Conservation (phyloP, 805 yeast species). For the Yamadazyma scolyti region DNA sequence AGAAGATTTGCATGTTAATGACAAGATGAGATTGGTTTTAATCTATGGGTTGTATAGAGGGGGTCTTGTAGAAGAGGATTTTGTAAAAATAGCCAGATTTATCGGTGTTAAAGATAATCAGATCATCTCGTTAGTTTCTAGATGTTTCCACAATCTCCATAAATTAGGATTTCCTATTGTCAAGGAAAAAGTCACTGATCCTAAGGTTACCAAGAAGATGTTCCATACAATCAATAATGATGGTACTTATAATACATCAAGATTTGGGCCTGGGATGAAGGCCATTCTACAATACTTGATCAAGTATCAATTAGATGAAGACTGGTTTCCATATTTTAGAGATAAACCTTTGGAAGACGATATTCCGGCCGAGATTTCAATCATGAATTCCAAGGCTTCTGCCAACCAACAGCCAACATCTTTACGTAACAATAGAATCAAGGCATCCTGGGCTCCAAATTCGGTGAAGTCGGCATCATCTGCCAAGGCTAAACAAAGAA, state of each 20-base stretch:
- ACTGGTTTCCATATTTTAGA: conserved; percentile 67
- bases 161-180: conserved; percentile 56
- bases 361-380: conserved; percentile 18
- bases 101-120: conserved; percentile 42
- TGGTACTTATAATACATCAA: conserved; percentile 58
- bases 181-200: conserved; percentile 36
- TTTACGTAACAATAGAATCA: conserved; percentile 65
- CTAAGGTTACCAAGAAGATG: conserved; percentile 46
- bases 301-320: conserved; percentile 50
- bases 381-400: conserved; percentile 4
- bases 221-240: conserved; percentile 55
- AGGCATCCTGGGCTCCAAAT: conserved; percentile 71
- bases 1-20: conserved; percentile 49
- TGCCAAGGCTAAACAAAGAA: conserved; percentile 49
- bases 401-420: conserved; percentile 27
- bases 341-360: conserved; percentile 65
- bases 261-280: conserved; percentile 70
- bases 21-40: conserved; percentile 71
- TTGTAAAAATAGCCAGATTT: conserved; percentile 61
- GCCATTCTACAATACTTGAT: conserved; percentile 52
- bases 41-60: conserved; percentile 79
- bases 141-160: conserved; percentile 37
- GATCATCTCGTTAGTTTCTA: conserved; percentile 56
- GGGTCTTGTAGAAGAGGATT: conserved; percentile 73
- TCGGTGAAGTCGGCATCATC: conserved; percentile 15